phyloP scores from a whole-genome alignment of 768 basidiomycete genomes.

The Termitomyces sp. region DNA sequence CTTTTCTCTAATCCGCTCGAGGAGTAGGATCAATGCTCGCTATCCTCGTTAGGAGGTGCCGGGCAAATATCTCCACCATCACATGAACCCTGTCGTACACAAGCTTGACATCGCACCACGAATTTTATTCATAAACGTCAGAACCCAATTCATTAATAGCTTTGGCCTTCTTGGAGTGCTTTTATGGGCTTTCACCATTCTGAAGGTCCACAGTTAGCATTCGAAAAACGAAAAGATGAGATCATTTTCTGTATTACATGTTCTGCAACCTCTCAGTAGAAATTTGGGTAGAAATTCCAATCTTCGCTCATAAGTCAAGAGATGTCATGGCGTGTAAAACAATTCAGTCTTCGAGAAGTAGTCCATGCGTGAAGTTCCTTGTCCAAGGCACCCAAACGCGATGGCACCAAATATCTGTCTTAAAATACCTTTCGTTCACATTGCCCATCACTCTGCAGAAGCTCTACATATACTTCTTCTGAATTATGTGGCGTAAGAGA shows the following conservation, averaged over 20 bases:
- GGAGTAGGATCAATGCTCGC: slow-evolving; percentile 74
- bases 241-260: slow-evolving; percentile 5
- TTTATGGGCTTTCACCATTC: slow-evolving; percentile 14
- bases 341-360: too few species aligned
- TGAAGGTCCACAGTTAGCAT: not conserved
- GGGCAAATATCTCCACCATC: slow-evolving; percentile 71
- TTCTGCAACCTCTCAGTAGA: too few species aligned
- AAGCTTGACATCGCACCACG: not conserved
- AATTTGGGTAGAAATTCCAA: too few species aligned
- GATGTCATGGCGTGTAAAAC: too few species aligned
- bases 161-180: slow-evolving; percentile 39
- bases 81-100: slow-evolving; percentile 73
- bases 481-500: not conserved
- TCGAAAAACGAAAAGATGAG: not conserved
- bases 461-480: not conserved
- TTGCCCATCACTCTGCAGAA: too few species aligned
- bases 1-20: slow-evolving; percentile 80
- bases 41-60: slow-evolving; percentile 63
- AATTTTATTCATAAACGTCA: slow-evolving; percentile 61
- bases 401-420: too few species aligned
- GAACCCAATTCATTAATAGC: slow-evolving; percentile 22
- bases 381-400: too few species aligned
- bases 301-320: too few species aligned
- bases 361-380: too few species aligned
- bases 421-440: too few species aligned